Percentiles rank a stretch among this genome's conserved stretches.
Evolutionary conservation across 176 grass and related monocot species (phyloP).

Genomic region (Raddia distichophylla): DNA sequence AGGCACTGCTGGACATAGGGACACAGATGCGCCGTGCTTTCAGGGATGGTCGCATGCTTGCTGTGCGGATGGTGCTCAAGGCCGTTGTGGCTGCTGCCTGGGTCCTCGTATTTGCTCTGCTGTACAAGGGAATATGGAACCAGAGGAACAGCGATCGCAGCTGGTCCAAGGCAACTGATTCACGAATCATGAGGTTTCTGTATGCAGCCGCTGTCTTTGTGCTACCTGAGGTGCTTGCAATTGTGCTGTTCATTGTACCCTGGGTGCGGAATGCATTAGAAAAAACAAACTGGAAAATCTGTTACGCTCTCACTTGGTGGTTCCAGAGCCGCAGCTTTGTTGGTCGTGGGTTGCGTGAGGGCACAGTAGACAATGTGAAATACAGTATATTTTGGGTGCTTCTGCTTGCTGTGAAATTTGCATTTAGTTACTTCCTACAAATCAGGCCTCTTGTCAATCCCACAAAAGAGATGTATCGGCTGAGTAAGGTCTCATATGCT

Average conservation of each 20-base stretch:
- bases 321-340: conserved; percentile 88
- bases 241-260: conserved; percentile 73
- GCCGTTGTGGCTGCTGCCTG: conserved; percentile 64
- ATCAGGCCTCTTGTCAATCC: conserved; percentile 81
- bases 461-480: conserved; percentile 67
- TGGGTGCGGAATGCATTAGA: conserved; percentile 85
- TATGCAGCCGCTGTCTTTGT: conserved; percentile 68
- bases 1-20: conserved; percentile 78
- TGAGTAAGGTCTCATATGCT: conserved; percentile 47
- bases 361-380: conserved; percentile 69
- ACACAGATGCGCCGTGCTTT: conserved; percentile 79
- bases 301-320: conserved; percentile 90
- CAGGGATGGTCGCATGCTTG: conserved; percentile 62
- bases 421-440: conserved; percentile 91
- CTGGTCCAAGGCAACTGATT: conserved; percentile 43
- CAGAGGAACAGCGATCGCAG: conserved; percentile 40
- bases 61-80: conserved; percentile 83
- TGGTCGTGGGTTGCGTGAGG: conserved; percentile 83
- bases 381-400: conserved; percentile 83
- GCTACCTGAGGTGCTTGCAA: conserved; percentile 72
- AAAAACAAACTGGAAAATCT: conserved; percentile 86
- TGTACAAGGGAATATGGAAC: conserved; percentile 60
- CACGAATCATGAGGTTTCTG: conserved; percentile 55
- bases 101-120: conserved; percentile 64
- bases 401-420: conserved; percentile 77